Percentiles rank a stretch among this genome's conserved stretches.
phyloP scores from a whole-genome alignment of 2,329 filamentous ascomycete genomes.

The Tympanopsis confertula region DNA sequence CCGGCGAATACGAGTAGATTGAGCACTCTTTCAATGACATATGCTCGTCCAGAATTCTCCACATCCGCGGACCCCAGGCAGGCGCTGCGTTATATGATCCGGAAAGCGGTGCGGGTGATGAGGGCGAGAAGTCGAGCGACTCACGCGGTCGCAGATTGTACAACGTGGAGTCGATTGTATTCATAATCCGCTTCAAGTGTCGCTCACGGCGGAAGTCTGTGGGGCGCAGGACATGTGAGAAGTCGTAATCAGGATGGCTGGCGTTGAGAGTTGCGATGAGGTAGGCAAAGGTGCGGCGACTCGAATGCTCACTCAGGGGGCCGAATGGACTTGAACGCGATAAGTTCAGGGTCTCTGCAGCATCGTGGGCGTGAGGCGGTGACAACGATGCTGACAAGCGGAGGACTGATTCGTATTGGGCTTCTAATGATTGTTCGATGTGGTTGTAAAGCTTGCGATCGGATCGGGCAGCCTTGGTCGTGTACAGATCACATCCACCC shows the following conservation, averaged over 20 bases:
- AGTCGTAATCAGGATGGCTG: slow-evolving; percentile 92
- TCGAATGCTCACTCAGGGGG: slow-evolving; percentile 74
- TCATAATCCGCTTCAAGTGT: slow-evolving; percentile 70
- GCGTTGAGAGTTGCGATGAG: slow-evolving; percentile 93
- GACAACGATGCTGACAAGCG: slow-evolving; percentile 80
- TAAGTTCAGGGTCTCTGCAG: slow-evolving; percentile 59
- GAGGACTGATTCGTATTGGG: slow-evolving; percentile 78
- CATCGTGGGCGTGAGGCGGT: slow-evolving; percentile 64
- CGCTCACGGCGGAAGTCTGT: slow-evolving; percentile 81
- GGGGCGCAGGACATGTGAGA: slow-evolving; percentile 80
- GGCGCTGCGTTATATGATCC: slow-evolving; percentile 28
- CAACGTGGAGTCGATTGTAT: slow-evolving; percentile 75
- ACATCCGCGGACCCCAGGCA: slow-evolving; percentile 81
- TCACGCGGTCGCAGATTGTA: slow-evolving; percentile 69
- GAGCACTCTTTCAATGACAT: slow-evolving; percentile 85
- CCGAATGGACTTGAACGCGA: slow-evolving; percentile 87
- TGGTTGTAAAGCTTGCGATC: slow-evolving; percentile 97
- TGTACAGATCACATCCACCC: slow-evolving; percentile 92
- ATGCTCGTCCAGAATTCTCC: slow-evolving; percentile 84
- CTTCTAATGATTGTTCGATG: slow-evolving; percentile 83
- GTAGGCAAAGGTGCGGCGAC: slow-evolving; percentile 86
- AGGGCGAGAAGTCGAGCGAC: slow-evolving; percentile 25
- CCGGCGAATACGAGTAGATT: slow-evolving; percentile 79
- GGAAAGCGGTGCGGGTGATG: slow-evolving; percentile 22
- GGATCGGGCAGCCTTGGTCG: slow-evolving; percentile 84